These are phyloP conservation scores for Micractinium conductrix DNA, from an alignment of 139 green algal genomes.

Conservation along the genomic window DNA sequence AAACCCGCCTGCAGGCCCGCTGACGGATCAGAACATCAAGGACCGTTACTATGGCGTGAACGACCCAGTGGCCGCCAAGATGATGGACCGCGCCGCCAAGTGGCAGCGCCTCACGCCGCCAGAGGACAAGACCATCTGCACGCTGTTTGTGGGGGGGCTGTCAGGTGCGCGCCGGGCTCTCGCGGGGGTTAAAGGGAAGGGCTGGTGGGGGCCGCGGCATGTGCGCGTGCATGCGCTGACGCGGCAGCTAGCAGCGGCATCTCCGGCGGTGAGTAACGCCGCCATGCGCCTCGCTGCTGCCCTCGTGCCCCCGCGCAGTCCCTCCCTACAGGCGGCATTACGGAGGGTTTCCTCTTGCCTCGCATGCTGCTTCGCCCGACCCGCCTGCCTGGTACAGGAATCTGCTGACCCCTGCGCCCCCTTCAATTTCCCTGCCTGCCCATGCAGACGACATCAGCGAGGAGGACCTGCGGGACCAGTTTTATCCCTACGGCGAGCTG, in stretches of 20 bases:
- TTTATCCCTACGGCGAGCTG: slow-evolving; percentile 93
- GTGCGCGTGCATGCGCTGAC: not conserved
- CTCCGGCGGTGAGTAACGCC: too few species aligned
- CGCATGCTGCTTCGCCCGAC: not conserved
- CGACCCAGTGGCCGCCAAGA: slow-evolving; percentile 96
- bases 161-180: not conserved
- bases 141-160: slow-evolving; percentile 91
- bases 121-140: slow-evolving; percentile 92
- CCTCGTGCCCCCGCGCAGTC: too few species aligned
- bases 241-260: too few species aligned
- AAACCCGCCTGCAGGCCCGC: slow-evolving; percentile 23
- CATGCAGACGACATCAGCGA: slow-evolving; percentile 74
- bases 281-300: too few species aligned
- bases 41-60: slow-evolving; percentile 98
- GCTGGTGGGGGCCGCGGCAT: not conserved
- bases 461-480: slow-evolving; percentile 85
- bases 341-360: not conserved
- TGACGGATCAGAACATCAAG: slow-evolving; percentile 94
- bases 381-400: not conserved
- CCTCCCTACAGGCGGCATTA: too few species aligned
- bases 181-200: not conserved
- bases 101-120: slow-evolving; percentile 82
- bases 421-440: not conserved
- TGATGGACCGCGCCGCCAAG: slow-evolving; percentile 77
- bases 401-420: not conserved